Evolutionary conservation across 805 yeast species (phyloP), one percentile per base, ranked within the genome.

Genomic region (Zygosaccharomyces kombuchaensis): DNA sequence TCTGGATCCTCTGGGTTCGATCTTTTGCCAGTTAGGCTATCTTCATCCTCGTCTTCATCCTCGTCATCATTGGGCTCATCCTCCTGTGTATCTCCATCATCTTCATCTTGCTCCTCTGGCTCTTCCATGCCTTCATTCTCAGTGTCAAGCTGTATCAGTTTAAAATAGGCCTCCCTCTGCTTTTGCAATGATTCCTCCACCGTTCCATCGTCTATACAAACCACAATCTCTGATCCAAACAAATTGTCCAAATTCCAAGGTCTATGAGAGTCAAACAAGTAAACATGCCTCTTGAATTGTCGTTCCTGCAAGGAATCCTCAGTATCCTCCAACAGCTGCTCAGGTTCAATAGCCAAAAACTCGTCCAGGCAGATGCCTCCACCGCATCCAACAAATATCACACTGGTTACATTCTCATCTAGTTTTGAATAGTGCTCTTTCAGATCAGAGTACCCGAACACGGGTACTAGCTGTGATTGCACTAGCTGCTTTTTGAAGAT

Each of bases 171-270:
- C 4, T 67, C 66, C 51, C 73, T 76, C 57, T 84, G 89, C 4
- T 68, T 63, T 10, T 50, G 50, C 43, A 90, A 63, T 41, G 77
- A 80, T 29, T 74, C 77, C 26, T 82, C 86, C 1, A 85, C 73
- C 38, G 72, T 71, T 0, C 96, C 96, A 62, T 91, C 98, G 59
- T 90, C 98, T 49, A 90, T 77, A 64, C 98, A 90, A 6, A 74
- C 74, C 4, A 93, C 78, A 51, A 80, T 74, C 8, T 80, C 79
- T 6, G 91, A 82, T 1, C 96, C 96, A 72, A 86, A 90, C 38
- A 93, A 59, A 60, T 93, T 93, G 62, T 90, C 96, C 52, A 93
- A 70, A 66, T 90, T 90, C 98, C 99, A 93, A 3, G 99, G 99
- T 52, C 98, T 71, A 53, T 86, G 93, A 2, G 96, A 89, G 66